These are phyloP conservation scores for Lasiosphaeris hirsuta DNA, from an alignment of 495 filamentous ascomycete species.

Conservation along the genomic window DNA sequence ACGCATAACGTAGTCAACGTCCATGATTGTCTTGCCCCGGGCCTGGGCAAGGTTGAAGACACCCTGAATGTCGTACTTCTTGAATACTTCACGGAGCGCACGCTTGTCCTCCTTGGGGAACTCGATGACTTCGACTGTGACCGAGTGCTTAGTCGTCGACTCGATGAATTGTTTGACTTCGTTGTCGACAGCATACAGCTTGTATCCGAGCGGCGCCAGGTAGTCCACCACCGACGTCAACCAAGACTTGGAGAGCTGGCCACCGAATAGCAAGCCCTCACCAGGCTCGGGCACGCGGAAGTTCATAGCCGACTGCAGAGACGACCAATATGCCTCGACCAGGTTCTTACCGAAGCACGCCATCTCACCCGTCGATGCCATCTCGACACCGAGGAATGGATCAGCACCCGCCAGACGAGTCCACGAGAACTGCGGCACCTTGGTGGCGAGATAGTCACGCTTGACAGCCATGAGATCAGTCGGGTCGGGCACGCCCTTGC, in stretches of 20 bases:
- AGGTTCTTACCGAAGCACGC: conserved; percentile 96
- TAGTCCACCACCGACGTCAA: conserved; percentile 77
- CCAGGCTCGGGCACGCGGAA: conserved; percentile 92
- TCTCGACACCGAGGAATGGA: conserved; percentile 96
- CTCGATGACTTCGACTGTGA: conserved; percentile 85
- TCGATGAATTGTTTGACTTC: conserved; percentile 83
- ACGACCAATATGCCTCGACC: conserved; percentile 95
- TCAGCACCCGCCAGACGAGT: conserved; percentile 97
- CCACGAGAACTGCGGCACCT: conserved; percentile 98
- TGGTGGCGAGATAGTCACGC: conserved; percentile 90
- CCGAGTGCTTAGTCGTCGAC: conserved; percentile 57
- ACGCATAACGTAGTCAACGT: conserved; percentile 98
- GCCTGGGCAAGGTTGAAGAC: conserved; percentile 91
- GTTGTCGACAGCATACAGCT: conserved; percentile 79
- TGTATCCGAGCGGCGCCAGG: conserved; percentile 85
- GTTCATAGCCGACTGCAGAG: conserved; percentile 97
- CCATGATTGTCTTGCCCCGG: conserved; percentile 76
- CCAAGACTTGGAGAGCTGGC: conserved; percentile 62
- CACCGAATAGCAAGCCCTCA: conserved; percentile 91
- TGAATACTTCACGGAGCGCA: conserved; percentile 88
- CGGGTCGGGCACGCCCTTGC: conserved; percentile 79
- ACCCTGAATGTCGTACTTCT: conserved; percentile 93
- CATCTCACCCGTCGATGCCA: conserved; percentile 95
- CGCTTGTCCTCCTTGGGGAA: conserved; percentile 97
- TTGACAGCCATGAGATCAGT: conserved; percentile 84